Base-by-base conservation (phyloP, 1,139 yeast genomes). In the Pichia sp. region DNA sequence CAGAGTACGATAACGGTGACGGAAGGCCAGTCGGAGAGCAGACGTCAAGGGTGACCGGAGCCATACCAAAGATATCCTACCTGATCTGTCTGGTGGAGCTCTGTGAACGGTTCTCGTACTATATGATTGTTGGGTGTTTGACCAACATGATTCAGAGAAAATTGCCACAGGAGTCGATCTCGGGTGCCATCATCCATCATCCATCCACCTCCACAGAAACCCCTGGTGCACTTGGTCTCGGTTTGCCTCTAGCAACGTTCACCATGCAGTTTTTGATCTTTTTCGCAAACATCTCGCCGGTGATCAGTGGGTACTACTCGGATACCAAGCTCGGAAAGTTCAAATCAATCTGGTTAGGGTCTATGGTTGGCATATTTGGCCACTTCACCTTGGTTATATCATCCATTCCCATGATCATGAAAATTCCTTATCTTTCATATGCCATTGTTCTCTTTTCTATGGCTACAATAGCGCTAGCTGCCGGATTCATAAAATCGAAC, bases 401-500 rank as follows among this genome's bases (percentile, higher is more conserved):
- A 38, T 73, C 75, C 45, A 62, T 74, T 36, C 80, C 80, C 7
- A 52, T 61, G 2, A 71, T 76, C 34, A 71, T 76, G 51, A 60
- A 67, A n/a, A 46, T 47, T 2, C 60, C 60, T 63, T 52, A 75
- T 73, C 24, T 67, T 61, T 62, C 75, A 29, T 63, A 73, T 55
- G 71, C 64, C 6, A 71, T 77, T 30, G 72, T 77, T 20, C 58
- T 69, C 41, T 53, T 75, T 34, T 76, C 75, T n/a, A 69, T 76
- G 46, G 48, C 74, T 16, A 65, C 72, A 4, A 71, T 76, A 55
- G 74, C 77, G 20, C 48, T 67, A 20, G 77, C 80, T 59, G 74
- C 81, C 34, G 83, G 81, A 49, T 76, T 77, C 58, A 78, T 78
- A 57, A 78, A 78, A 58, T 80, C 82, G 30, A 77, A 78, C 62